These are phyloP conservation scores for Debaryomyces nepalensis DNA, from an alignment of 1,139 yeast species.

Conservation along the genomic window DNA sequence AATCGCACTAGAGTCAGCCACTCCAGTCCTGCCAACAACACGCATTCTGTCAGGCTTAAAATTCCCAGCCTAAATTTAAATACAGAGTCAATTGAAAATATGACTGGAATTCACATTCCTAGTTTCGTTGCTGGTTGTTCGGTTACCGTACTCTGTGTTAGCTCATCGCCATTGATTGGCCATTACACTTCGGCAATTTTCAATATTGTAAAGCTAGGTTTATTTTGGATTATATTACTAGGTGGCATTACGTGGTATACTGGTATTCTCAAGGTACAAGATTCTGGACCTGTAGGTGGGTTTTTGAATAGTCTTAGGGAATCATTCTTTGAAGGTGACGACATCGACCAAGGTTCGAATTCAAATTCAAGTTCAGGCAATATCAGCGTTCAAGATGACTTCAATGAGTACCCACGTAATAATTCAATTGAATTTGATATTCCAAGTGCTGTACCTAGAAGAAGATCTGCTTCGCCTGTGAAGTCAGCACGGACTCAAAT, in stretches of 20 bases:
- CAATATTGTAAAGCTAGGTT: slow-evolving; percentile 28
- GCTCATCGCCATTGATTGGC: slow-evolving; percentile 26
- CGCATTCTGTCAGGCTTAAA: background rate
- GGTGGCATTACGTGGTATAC: slow-evolving; percentile 37
- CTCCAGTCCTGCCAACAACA: background rate
- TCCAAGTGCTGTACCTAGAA: slow-evolving; percentile 6
- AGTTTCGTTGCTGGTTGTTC: slow-evolving; percentile 40
- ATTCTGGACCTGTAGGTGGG: slow-evolving; percentile 20
- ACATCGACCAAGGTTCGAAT: slow-evolving; percentile 13
- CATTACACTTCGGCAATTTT: slow-evolving; percentile 27
- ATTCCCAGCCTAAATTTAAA: background rate
- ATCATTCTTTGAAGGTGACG: slow-evolving; percentile 15
- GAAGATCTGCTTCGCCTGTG: slow-evolving; percentile 17
- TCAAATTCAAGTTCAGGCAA: slow-evolving; percentile 14
- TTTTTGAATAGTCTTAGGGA: slow-evolving; percentile 16
- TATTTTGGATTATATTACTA: slow-evolving; percentile 31
- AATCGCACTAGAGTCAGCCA: slow-evolving; percentile 2
- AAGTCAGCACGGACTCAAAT: slow-evolving; percentile 23
- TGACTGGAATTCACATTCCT: slow-evolving; percentile 30
- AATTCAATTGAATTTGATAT: background rate
- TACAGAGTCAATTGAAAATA: slow-evolving; percentile 4
- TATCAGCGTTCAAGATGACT: background rate
- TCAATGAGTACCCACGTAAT: background rate
- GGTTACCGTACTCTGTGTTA: slow-evolving; percentile 26
- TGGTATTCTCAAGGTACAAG: slow-evolving; percentile 33